Conservation (phyloP, 2,329 filamentous ascomycete species). For the Neoarthrinium moseri region DNA sequence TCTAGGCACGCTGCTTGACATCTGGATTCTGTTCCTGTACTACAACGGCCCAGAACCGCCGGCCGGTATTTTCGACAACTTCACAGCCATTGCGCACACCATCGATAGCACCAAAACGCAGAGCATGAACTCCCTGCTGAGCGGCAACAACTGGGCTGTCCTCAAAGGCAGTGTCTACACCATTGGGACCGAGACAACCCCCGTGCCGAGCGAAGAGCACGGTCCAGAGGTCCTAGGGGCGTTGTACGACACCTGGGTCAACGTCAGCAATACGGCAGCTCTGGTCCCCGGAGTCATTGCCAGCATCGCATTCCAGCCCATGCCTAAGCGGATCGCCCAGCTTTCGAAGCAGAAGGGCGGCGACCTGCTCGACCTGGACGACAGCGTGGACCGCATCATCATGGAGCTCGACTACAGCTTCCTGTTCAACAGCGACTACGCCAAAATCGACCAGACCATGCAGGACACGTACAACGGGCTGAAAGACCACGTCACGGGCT, state of each 20-base stretch:
- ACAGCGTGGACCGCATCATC: slow-evolving; percentile 36
- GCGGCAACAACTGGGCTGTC: slow-evolving; percentile 38
- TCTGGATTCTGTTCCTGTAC: slow-evolving; percentile 61
- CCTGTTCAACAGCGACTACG: slow-evolving; percentile 23
- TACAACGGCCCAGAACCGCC: slow-evolving; percentile 58
- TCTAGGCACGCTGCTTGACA: slow-evolving; percentile 40
- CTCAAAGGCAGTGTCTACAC: slow-evolving; percentile 32
- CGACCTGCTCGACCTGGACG: slow-evolving; percentile 39
- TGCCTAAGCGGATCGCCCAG: slow-evolving; percentile 33
- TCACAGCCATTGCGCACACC: slow-evolving; percentile 43
- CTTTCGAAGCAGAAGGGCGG: slow-evolving; percentile 29
- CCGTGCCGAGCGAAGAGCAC: slow-evolving; percentile 26
- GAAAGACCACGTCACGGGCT: slow-evolving; percentile 24
- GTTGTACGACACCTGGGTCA: slow-evolving; percentile 31
- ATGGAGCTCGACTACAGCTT: slow-evolving; percentile 43
- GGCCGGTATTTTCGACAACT: slow-evolving; percentile 52
- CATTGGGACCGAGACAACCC: slow-evolving; percentile 36
- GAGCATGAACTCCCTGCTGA: slow-evolving; percentile 44
- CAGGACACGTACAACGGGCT: slow-evolving; percentile 33
- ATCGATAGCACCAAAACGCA: slow-evolving; percentile 45
- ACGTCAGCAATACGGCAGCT: slow-evolving; percentile 21
- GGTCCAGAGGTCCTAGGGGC: slow-evolving; percentile 26
- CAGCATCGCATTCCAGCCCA: slow-evolving; percentile 35
- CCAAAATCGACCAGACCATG: slow-evolving; percentile 32
- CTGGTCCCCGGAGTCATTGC: slow-evolving; percentile 25